Conservation (phyloP, 2,329 filamentous ascomycete genomes). For the Fusarium poae region DNA sequence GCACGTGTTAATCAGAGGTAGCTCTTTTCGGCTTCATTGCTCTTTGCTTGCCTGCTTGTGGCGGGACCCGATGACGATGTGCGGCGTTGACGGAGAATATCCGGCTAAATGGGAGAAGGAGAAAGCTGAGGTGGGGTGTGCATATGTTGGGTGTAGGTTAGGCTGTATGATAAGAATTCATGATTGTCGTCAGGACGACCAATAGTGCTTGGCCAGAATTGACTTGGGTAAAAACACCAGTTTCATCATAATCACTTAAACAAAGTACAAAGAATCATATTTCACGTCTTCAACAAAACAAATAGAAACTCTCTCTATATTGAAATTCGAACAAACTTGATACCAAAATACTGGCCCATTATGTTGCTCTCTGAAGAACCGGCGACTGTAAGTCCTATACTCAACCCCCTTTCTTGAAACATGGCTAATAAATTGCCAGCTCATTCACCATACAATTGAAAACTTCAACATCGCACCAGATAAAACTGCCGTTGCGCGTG, state of each 20-base stretch:
- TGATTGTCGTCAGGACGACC: conserved; percentile 53
- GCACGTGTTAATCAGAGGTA: conserved; percentile 35
- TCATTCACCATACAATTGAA: conserved; percentile 89
- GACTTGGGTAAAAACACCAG: conserved; percentile 21
- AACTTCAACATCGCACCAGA: conserved; percentile 97
- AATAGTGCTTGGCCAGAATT: conserved; percentile 13
- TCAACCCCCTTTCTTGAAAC: not conserved
- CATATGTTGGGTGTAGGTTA: not conserved
- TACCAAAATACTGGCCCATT: conserved; percentile 54
- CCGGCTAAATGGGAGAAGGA: conserved; percentile 19
- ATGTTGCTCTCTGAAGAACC: conserved; percentile 98
- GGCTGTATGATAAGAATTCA: not conserved
- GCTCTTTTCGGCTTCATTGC: conserved; percentile 34
- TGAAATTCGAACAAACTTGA: not conserved
- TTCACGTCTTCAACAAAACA: not conserved
- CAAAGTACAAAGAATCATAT: not conserved
- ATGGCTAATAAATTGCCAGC: conserved; percentile 61
- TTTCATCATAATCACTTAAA: conserved; percentile 13
- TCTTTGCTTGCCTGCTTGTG: conserved; percentile 35
- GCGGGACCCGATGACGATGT: conserved; percentile 47
- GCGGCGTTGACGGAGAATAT: conserved; percentile 37
- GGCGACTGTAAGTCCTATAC: conserved; percentile 73
- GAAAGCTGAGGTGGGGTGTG: conserved; percentile 1
- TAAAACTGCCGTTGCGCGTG: conserved; percentile 84
- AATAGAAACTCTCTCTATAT: not conserved